These are phyloP conservation scores for Parascedosporium putredinis DNA, from an alignment of 2,329 filamentous ascomycete genomes.

Conservation along the genomic window DNA sequence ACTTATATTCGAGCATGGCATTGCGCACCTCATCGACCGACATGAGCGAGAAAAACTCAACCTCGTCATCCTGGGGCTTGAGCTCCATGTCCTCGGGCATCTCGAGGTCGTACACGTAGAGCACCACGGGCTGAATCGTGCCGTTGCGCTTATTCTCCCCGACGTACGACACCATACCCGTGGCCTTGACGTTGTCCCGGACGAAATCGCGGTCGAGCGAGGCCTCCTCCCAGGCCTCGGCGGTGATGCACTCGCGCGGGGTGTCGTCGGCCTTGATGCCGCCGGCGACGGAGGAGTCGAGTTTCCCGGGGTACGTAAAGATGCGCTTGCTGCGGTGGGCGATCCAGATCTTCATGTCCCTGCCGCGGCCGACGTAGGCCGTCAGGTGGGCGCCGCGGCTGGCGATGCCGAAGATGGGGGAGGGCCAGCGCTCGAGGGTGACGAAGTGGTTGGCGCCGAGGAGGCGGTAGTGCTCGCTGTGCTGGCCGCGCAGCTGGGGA, in stretches of 20 bases:
- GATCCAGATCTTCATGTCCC: constrained; percentile 56
- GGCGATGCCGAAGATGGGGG: constrained; percentile 55
- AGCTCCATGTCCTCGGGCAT: constrained; percentile 47
- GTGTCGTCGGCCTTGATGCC: constrained; percentile 58
- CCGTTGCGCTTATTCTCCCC: constrained; percentile 11
- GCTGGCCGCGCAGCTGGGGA: constrained; percentile 25
- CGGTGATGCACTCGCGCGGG: constrained; percentile 57
- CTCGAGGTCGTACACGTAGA: constrained; percentile 69
- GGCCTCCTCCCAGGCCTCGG: constrained; percentile 67
- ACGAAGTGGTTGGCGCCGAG: constrained; percentile 24
- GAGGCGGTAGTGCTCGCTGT: constrained; percentile 33
- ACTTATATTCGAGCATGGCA: constrained; percentile 56
- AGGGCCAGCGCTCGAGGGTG: constrained; percentile 50
- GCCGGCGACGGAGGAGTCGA: constrained; percentile 74
- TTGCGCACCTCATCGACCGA: constrained; percentile 46
- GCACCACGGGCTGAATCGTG: constrained; percentile 26
- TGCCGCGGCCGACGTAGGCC: constrained; percentile 36
- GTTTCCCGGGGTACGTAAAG: constrained; percentile 62
- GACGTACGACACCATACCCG: constrained; percentile 23
- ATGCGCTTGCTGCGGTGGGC: constrained; percentile 55
- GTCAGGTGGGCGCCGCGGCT: constrained; percentile 59
- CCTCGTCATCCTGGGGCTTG: constrained; percentile 65
- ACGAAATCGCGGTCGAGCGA: constrained; percentile 22
- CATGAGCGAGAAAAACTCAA: constrained; percentile 64
- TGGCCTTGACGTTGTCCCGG: constrained; percentile 13